phyloP scores from a whole-genome alignment of 371 early-diverging fungal genomes.

The Lichtheimia corymbifera region DNA sequence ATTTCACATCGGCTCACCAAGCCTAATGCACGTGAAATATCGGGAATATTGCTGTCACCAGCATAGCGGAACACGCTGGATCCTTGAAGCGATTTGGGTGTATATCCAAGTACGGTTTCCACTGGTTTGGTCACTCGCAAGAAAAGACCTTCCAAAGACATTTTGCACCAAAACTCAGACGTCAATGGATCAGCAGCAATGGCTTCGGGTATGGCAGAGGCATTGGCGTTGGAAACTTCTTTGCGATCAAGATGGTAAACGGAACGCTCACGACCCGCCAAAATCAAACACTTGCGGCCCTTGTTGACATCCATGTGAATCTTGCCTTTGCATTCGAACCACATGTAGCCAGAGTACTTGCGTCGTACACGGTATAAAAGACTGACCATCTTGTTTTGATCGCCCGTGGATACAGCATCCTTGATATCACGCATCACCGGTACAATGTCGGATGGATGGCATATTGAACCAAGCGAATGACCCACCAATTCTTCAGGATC shows the following conservation, averaged over 20 bases:
- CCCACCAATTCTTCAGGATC: constrained; percentile 55
- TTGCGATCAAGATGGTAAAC: constrained; percentile 37
- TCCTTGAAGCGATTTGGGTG: constrained; percentile 47
- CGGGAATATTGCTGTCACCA: constrained; percentile 51
- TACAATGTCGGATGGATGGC: constrained; percentile 66
- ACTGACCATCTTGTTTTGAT: constrained; percentile 40
- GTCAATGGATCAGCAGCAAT: constrained; percentile 5
- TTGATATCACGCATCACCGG: constrained; percentile 66
- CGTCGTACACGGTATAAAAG: constrained; percentile 59
- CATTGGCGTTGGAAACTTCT: constrained; percentile 8
- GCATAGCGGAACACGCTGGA: constrained; percentile 55
- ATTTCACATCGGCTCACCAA: constrained; percentile 48
- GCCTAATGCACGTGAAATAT: constrained; percentile 46
- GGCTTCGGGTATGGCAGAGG: not conserved
- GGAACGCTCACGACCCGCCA: constrained; percentile 55
- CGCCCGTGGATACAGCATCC: constrained; percentile 24
- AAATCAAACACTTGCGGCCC: constrained; percentile 62
- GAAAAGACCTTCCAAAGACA: constrained; percentile 60
- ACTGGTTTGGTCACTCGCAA: constrained; percentile 47
- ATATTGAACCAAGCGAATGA: constrained; percentile 49
- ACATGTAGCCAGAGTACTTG: constrained; percentile 60
- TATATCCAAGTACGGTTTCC: constrained; percentile 39
- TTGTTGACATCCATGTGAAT: constrained; percentile 55
- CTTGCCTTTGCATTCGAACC: constrained; percentile 64
- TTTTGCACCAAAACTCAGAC: constrained; percentile 63